A percentile compares a stretch with the other conserved stretches of the same genome.
Evolutionary conservation across 768 basidiomycete species (phyloP).

Genomic region (Tricholoma terreum): DNA sequence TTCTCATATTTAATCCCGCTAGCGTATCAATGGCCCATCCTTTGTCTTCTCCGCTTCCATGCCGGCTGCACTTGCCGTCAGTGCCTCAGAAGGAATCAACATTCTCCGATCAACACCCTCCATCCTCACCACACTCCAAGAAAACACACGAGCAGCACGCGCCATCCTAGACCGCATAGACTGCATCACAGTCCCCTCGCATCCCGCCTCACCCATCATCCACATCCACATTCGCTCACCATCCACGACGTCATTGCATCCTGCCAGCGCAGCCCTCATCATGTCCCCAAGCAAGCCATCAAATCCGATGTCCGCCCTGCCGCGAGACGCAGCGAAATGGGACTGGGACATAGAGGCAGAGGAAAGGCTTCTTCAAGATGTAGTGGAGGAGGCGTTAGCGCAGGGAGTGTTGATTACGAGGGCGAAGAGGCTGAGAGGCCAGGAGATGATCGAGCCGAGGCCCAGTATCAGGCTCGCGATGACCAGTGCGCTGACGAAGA

Average conservation of each 20-base stretch:
- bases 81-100: slow-evolving; percentile 82
- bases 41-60: slow-evolving; percentile 97
- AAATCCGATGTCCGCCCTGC: slow-evolving; percentile 45
- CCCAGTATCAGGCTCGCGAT: slow-evolving; percentile 87
- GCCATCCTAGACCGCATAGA: slow-evolving; percentile 77
- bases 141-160: slow-evolving; percentile 79
- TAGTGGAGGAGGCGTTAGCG: slow-evolving; percentile 81
- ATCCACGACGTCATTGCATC: slow-evolving; percentile 23
- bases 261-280: slow-evolving; percentile 20
- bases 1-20: background rate
- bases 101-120: slow-evolving; percentile 74
- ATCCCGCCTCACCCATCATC: slow-evolving; percentile 83
- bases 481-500: slow-evolving; percentile 74
- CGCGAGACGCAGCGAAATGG: slow-evolving; percentile 44
- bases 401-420: slow-evolving; percentile 87
- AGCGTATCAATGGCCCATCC: slow-evolving; percentile 94
- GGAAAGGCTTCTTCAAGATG: slow-evolving; percentile 82
- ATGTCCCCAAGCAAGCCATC: slow-evolving; percentile 36
- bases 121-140: slow-evolving; percentile 71
- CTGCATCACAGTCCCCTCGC: slow-evolving; percentile 79
- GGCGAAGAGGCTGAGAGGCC: slow-evolving; percentile 75
- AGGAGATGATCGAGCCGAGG: slow-evolving; percentile 77
- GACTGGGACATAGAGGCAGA: slow-evolving; percentile 65
- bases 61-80: slow-evolving; percentile 85
- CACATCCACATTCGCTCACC: slow-evolving; percentile 65